A percentile compares a stretch with the other conserved stretches of the same genome.
These are phyloP conservation scores for Sphagnum tenellum DNA, from an alignment of 225 moss, liverwort and hornwort species.

Conservation along the genomic window DNA sequence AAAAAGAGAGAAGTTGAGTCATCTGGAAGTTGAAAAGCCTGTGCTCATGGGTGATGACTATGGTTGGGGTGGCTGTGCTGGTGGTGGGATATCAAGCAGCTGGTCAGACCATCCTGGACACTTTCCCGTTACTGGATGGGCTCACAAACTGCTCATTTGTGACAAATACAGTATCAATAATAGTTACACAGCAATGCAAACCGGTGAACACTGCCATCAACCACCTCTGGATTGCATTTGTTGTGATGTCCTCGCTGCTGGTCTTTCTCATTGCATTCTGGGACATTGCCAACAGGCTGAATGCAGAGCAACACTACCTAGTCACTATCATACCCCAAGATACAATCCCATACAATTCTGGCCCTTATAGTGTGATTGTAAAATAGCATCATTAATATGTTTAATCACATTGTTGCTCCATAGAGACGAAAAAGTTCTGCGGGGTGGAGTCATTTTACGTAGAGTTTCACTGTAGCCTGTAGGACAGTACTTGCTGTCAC, in stretches of 20 bases:
- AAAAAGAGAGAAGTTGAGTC: too few relatives aligned
- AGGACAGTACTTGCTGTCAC: too few relatives aligned
- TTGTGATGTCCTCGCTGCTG: conserved; percentile 33
- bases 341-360: too few relatives aligned
- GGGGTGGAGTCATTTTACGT: too few relatives aligned
- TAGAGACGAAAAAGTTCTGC: too few relatives aligned
- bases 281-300: conserved; percentile 36
- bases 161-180: conserved; percentile 15
- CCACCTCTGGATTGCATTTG: conserved; percentile 46
- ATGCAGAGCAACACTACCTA: conserved; percentile 24
- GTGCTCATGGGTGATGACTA: background rate
- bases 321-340: conserved; percentile 39
- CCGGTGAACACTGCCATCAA: conserved; percentile 30
- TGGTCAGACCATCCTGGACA: conserved; percentile 24
- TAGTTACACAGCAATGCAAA: conserved; percentile 30
- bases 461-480: too few relatives aligned
- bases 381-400: too few relatives aligned
- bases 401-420: too few relatives aligned
- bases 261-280: conserved; percentile 39
- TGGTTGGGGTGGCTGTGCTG: too few relatives aligned
- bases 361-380: too few relatives aligned
- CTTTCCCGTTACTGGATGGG: conserved; percentile 28
- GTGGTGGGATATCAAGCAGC: conserved; percentile 13
- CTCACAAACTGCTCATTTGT: conserved; percentile 33
- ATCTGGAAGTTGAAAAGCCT: too few relatives aligned